A percentile compares a stretch with the other conserved stretches of the same genome.
Evolutionary conservation across 352 stramenopile genomes (phyloP).

Genomic region (Phytopythium cucurbitacearum): DNA sequence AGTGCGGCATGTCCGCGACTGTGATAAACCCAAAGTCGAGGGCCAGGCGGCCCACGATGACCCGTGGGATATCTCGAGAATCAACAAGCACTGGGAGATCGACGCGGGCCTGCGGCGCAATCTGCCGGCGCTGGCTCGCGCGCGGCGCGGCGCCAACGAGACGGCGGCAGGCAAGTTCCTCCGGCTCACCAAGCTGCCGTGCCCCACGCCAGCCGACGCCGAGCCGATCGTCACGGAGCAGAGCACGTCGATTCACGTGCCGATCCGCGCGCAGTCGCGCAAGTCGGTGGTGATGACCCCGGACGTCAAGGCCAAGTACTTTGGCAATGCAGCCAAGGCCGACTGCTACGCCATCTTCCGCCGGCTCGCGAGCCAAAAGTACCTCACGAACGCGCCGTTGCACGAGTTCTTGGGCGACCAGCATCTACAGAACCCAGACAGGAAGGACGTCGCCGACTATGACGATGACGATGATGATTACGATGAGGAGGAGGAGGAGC

Average conservation of each 20-base stretch:
- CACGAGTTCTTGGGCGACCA: conserved; percentile 50
- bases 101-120: conserved; percentile 49
- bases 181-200: conserved; percentile 47
- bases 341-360: conserved; percentile 69
- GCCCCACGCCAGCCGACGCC: conserved; percentile 19
- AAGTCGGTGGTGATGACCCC: conserved; percentile 32
- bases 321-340: conserved; percentile 36
- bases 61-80: conserved; percentile 62
- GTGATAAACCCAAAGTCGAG: conserved; percentile 1
- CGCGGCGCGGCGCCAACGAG: conserved; percentile 42
- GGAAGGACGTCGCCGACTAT: conserved; percentile 9
- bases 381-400: conserved; percentile 44
- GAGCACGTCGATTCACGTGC: conserved; percentile 15
- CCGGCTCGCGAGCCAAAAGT: conserved; percentile 60
- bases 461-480: conserved; percentile 9
- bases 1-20: not conserved
- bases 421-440: conserved; percentile 9
- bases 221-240: conserved; percentile 31
- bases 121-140: conserved; percentile 50
- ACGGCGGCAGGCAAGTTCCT: conserved; percentile 58
- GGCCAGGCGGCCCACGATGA: not conserved
- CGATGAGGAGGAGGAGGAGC: too few relatives aligned
- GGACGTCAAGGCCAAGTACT: conserved; percentile 68
- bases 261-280: conserved; percentile 17
- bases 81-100: conserved; percentile 78